Evolutionary conservation across 129 eudicot genomes (phyloP).

Genomic region (Calendula officinalis): DNA sequence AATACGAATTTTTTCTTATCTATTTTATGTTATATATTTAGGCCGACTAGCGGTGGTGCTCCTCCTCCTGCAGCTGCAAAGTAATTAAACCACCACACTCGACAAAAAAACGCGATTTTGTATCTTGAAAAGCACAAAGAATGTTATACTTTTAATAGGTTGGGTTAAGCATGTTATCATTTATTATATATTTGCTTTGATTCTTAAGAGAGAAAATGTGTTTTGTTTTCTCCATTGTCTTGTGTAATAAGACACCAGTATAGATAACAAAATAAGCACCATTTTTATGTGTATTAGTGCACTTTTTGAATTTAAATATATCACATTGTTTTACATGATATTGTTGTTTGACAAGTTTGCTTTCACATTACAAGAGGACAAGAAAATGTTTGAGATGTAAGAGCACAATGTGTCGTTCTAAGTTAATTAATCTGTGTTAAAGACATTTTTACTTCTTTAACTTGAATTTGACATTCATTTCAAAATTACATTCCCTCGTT

Average conservation of each 20-base stretch:
- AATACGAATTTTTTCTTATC: neutral
- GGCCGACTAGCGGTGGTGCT: constrained; percentile 67
- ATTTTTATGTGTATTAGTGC: constrained; percentile 1
- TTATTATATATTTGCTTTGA: neutral
- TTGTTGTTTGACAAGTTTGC: too few species aligned
- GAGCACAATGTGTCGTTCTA: too few species aligned
- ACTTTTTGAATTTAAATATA: neutral
- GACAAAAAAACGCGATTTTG: neutral
- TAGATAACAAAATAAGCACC: constrained; percentile 21
- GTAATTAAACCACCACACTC: constrained; percentile 13
- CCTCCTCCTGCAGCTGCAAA: constrained; percentile 33
- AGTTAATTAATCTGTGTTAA: too few species aligned
- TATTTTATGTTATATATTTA: constrained; percentile 17
- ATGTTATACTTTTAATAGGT: neutral
- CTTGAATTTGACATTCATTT: too few species aligned
- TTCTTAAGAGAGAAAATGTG: constrained; percentile 3
- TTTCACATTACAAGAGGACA: too few species aligned
- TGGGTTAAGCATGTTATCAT: constrained; percentile 1
- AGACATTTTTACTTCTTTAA: too few species aligned
- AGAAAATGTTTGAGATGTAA: too few species aligned
- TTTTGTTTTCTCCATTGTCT: neutral
- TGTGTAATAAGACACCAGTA: neutral
- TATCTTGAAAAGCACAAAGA: neutral
- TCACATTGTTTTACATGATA: too few species aligned
- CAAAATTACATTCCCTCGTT: too few species aligned